Base-by-base conservation (phyloP, 1,284 basidiomycete genomes). In the Pseudozyma flocculosa region DNA sequence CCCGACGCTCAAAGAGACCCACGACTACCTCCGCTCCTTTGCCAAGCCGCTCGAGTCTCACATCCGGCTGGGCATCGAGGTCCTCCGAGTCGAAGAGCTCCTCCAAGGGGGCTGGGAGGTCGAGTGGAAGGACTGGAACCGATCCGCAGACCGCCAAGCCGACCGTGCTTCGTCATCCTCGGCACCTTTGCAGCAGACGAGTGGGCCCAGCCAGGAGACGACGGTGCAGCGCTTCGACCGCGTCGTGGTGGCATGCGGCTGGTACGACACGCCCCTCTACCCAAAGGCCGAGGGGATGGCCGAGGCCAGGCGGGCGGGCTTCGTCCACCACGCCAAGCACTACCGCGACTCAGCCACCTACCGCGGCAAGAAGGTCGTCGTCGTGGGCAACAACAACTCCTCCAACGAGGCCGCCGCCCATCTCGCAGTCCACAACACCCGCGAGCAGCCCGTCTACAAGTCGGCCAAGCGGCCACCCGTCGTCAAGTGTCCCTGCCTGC, bases 251-350 rank as follows among this genome's bases (percentile, higher is more conserved):
- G 64, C 69, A 2, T 59, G 63, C 10, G 69, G 67, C 3, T 73
- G 66, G 66, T 70, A 68, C 50, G 71, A 73, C 42, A 54, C 57
- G 3, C 70, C 70, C 2, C 49, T 54, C 42, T 74, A 68, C 40
- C 70, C 72, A 1, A 41, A 50, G 22, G 52, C 57, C 2, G 45
- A 48, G 0, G 72, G 72, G 1, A 48, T 72, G 4, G 29, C 50
- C 1, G n/a, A 48, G 13, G 70, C 66, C 1, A 46, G 40, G 4
- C 17, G 45, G 13, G 38, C 40, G 8, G 62, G 62, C 1, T 45
- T 59, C 30, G 40, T 74, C 15, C 68, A 73, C 30, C 71, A 73
- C 50, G 70, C 68, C 42, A 74, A 74, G 39, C 70, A 72, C 52
- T 74, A 74, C 41, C 59, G 72, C 32, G 61, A 61, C 17, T 58